Conservation (phyloP, 2,329 filamentous ascomycete species). For the Aspergillus flavus region DNA sequence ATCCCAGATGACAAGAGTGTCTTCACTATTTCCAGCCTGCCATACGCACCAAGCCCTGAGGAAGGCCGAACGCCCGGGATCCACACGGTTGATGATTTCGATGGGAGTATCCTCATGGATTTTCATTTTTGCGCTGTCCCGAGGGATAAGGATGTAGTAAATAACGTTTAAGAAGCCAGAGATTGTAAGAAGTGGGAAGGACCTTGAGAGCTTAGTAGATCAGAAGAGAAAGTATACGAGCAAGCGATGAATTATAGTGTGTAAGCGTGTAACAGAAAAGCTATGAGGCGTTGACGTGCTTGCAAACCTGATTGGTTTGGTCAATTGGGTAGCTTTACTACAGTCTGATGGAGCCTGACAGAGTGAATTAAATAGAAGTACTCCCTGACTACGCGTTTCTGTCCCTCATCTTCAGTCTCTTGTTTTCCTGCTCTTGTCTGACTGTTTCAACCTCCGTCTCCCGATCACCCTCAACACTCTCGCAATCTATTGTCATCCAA, state of each 20-base stretch:
- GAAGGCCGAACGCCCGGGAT: not conserved
- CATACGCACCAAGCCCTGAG: not conserved
- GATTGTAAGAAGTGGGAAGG: not conserved
- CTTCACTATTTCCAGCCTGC: not conserved
- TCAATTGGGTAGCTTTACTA: not conserved
- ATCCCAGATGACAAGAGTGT: not conserved
- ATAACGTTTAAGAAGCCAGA: not conserved
- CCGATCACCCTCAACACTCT: not conserved
- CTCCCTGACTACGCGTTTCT: not conserved
- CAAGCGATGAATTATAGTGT: not conserved
- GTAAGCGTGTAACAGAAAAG: not conserved
- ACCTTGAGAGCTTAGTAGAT: not conserved
- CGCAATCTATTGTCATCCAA: not conserved
- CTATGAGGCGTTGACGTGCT: not conserved
- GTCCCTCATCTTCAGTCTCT: not conserved
- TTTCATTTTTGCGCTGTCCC: not conserved
- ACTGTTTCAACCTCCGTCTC: not conserved
- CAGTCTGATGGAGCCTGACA: not conserved
- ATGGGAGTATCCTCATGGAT: not conserved
- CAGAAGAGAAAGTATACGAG: not conserved
- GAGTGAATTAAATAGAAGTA: not conserved
- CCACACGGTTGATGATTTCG: not conserved
- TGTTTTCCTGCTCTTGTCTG: not conserved
- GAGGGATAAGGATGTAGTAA: rapidly evolving
- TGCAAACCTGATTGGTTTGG: not conserved